These are phyloP conservation scores for Elsinoe australis DNA, from an alignment of 2,329 filamentous ascomycete species.

Conservation along the genomic window DNA sequence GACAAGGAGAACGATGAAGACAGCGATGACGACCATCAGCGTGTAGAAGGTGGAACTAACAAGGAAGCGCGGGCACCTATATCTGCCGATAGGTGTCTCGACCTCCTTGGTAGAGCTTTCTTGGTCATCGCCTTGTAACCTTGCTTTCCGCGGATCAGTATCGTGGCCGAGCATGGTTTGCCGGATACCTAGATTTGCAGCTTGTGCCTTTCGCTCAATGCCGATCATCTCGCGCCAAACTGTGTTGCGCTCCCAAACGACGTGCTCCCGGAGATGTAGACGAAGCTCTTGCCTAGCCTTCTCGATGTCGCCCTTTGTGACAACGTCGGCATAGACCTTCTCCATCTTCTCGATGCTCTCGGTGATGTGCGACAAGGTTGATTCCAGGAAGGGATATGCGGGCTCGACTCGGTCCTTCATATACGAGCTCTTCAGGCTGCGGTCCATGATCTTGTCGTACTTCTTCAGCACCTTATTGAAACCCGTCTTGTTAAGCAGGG, in stretches of 20 bases:
- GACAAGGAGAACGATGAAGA: slow-evolving; percentile 68
- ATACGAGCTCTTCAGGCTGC: slow-evolving; percentile 68
- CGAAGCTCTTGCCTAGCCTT: slow-evolving; percentile 77
- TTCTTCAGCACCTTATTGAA: slow-evolving; percentile 97
- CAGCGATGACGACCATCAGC: slow-evolving; percentile 58
- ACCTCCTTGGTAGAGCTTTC: slow-evolving; percentile 60
- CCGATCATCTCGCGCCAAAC: slow-evolving; percentile 99
- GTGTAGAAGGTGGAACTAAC: slow-evolving; percentile 74
- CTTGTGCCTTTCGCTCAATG: slow-evolving; percentile 90
- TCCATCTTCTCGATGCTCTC: slow-evolving; percentile 69
- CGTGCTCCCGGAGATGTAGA: slow-evolving; percentile 86
- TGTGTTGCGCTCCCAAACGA: slow-evolving; percentile 97
- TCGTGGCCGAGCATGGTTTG: slow-evolving; percentile 73
- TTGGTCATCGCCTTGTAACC: slow-evolving; percentile 78
- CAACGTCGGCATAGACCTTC: slow-evolving; percentile 67
- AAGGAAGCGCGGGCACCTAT: slow-evolving; percentile 72
- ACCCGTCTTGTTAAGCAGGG: slow-evolving; percentile 91
- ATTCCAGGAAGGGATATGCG: slow-evolving; percentile 71
- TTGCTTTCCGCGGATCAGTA: slow-evolving; percentile 57
- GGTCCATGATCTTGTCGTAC: slow-evolving; percentile 92
- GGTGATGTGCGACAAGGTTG: slow-evolving; percentile 63
- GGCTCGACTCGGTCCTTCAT: slow-evolving; percentile 65
- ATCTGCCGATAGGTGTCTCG: slow-evolving; percentile 68
- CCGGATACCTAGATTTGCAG: slow-evolving; percentile 74
- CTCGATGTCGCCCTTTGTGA: slow-evolving; percentile 70